Percentiles rank a stretch among this genome's conserved stretches.
Conservation (phyloP, 108 stramenopile genomes). For the Conticribra guillardii region DNA sequence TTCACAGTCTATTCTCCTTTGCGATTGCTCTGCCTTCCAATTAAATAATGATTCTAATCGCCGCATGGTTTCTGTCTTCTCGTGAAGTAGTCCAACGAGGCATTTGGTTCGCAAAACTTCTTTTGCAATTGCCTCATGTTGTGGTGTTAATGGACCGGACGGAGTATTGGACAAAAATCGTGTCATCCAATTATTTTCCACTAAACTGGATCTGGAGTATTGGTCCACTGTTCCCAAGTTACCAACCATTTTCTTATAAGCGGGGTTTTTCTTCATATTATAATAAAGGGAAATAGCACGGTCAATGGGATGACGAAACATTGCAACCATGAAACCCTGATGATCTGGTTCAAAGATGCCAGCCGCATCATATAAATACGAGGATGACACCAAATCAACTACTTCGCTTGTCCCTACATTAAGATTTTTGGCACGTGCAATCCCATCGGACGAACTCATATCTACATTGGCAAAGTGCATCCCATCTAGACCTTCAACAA, state of each 20-base stretch:
- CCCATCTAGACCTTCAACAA: constrained; percentile 41
- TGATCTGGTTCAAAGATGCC: constrained; percentile 37
- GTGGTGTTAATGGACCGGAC: constrained; percentile 23
- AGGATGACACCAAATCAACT: constrained; percentile 38
- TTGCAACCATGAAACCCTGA: constrained; percentile 41
- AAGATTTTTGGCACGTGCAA: constrained; percentile 30
- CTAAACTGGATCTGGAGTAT: constrained; percentile 45
- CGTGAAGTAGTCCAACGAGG: constrained; percentile 42
- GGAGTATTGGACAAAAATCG: constrained; percentile 44
- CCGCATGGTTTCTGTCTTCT: constrained; percentile 43
- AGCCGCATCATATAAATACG: constrained; percentile 40
- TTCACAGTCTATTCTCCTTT: constrained; percentile 46
- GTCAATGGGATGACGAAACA: constrained; percentile 59
- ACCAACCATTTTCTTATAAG: constrained; percentile 18
- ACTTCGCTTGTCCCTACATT: constrained; percentile 15
- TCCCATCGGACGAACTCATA: constrained; percentile 33
- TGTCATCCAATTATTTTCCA: constrained; percentile 61
- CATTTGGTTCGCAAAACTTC: constrained; percentile 46
- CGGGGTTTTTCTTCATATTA: constrained; percentile 29
- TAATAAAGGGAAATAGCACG: constrained; percentile 46
- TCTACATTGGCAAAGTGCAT: constrained; percentile 55
- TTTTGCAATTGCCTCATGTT: constrained; percentile 56
- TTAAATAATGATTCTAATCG: constrained; percentile 50
- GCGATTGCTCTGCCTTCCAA: constrained; percentile 23
- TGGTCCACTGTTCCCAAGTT: constrained; percentile 38